phyloP scores from a whole-genome alignment of 2,329 filamentous ascomycete genomes.

The Drechslerella dactyloides region DNA sequence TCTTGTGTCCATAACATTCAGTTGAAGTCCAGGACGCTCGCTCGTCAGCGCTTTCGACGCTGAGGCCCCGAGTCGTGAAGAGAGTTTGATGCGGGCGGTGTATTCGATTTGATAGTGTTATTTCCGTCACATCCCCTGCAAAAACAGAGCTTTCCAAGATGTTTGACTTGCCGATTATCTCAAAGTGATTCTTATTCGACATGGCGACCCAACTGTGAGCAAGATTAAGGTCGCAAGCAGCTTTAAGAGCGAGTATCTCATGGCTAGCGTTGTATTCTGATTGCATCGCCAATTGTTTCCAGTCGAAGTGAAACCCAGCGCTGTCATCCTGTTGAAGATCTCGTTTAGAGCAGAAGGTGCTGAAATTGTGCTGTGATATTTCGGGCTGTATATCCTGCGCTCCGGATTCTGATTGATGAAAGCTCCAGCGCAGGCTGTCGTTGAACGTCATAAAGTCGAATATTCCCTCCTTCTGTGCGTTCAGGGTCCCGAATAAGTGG shows the following conservation, averaged over 20 bases:
- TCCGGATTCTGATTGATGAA: not conserved
- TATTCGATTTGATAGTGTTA: not conserved
- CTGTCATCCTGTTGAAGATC: not conserved
- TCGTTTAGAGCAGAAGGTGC: not conserved
- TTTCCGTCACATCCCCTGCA: not conserved
- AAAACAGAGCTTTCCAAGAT: too few species aligned
- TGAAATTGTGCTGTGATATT: not conserved
- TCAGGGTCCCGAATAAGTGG: not conserved
- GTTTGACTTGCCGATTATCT: too few species aligned
- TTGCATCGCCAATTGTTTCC: too few species aligned
- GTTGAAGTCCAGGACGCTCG: constrained; percentile 12
- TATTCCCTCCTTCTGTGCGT: not conserved
- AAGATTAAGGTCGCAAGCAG: too few species aligned
- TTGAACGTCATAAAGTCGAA: too few species aligned
- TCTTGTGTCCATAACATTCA: constrained; percentile 3
- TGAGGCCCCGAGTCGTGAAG: not conserved
- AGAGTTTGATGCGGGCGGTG: constrained; percentile 10
- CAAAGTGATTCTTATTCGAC: too few species aligned
- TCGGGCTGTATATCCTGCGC: not conserved
- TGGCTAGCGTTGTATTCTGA: too few species aligned
- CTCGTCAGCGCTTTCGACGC: constrained; percentile 6
- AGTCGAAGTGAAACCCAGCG: too few species aligned
- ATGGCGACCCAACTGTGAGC: too few species aligned
- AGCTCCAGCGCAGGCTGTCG: not conserved
- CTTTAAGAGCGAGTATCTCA: too few species aligned